Evolutionary conservation across 352 stramenopile species (phyloP).

Genomic region (Thalassiosira ordinaria): DNA sequence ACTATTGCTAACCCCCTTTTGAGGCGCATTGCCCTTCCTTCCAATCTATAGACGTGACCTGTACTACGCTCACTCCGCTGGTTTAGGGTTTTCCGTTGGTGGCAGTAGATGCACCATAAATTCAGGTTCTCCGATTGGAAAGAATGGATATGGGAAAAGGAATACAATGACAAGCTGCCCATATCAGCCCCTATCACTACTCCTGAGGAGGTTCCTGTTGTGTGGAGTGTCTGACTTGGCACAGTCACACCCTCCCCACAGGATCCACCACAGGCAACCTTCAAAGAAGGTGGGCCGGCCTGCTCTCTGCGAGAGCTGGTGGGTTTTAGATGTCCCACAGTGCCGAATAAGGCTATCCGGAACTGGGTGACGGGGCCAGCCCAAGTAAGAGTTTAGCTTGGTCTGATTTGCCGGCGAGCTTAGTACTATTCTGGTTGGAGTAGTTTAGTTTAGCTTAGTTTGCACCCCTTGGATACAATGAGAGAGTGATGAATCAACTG

Average conservation of each 20-base stretch:
- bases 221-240: background rate
- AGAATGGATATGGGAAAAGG: too few species aligned
- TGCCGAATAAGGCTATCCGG: background rate
- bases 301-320: background rate
- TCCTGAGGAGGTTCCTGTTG: background rate
- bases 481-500: background rate
- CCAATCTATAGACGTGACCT: too few species aligned
- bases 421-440: background rate
- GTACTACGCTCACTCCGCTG: too few species aligned
- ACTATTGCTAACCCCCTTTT: too few species aligned
- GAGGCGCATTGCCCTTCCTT: too few species aligned
- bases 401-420: background rate
- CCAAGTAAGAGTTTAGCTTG: background rate
- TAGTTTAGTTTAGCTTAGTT: background rate
- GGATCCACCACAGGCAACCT: background rate
- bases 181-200: background rate
- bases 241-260: background rate
- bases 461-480: background rate
- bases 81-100: too few species aligned
- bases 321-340: background rate
- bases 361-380: background rate
- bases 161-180: background rate
- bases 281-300: background rate
- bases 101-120: too few species aligned
- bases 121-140: too few species aligned